phyloP scores from a whole-genome alignment of 768 basidiomycete genomes.

The Suillus discolor region DNA sequence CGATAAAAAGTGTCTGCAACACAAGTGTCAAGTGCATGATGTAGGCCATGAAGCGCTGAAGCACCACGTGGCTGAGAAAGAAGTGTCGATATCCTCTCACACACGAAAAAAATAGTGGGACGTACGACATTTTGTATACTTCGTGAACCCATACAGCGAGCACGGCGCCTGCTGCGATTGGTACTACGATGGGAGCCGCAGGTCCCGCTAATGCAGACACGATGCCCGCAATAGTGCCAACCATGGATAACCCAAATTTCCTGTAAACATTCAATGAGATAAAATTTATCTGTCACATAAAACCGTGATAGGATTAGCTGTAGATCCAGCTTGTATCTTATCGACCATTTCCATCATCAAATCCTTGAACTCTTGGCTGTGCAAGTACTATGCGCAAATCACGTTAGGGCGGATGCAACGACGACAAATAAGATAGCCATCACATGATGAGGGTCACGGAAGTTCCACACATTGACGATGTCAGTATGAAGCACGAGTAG shows the following conservation, averaged over 20 bases:
- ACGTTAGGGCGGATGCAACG: too few species aligned
- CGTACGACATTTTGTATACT: not conserved
- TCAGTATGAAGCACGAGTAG: conserved; percentile 19
- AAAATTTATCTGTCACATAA: not conserved
- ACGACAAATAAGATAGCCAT: not conserved
- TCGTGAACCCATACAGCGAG: not conserved
- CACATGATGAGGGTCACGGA: conserved; percentile 9
- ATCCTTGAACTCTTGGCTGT: too few species aligned
- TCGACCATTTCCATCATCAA: too few species aligned
- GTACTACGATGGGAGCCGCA: conserved; percentile 1
- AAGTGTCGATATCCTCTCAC: not conserved
- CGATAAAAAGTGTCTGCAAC: conserved; percentile 21
- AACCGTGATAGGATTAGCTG: too few species aligned
- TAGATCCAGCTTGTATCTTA: too few species aligned
- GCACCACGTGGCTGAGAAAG: conserved; percentile 5
- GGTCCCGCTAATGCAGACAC: not conserved
- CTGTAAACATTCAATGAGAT: not conserved
- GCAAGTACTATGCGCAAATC: too few species aligned
- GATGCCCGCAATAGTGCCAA: not conserved
- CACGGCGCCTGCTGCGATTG: not conserved
- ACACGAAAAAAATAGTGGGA: not conserved
- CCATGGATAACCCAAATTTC: not conserved
- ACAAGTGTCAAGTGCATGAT: conserved; percentile 28
- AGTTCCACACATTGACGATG: conserved; percentile 22
- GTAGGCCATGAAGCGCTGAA: conserved; percentile 25